Conservation (phyloP, 495 filamentous ascomycete species). For the Wilcoxina mikolae region DNA sequence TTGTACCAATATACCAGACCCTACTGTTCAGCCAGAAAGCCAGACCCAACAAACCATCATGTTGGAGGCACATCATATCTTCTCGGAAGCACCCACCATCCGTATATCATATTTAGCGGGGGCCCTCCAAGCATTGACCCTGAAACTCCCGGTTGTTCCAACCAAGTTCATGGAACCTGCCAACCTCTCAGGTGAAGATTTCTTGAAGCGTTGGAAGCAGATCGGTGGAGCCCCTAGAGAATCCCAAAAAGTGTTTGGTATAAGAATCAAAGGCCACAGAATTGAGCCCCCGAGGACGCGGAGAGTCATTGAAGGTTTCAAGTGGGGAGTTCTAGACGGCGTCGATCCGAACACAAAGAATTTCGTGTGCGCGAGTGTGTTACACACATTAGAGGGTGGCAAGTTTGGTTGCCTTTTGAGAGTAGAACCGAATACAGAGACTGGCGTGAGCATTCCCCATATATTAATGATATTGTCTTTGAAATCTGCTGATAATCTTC, state of each 20-base stretch:
- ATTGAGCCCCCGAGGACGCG: slow-evolving; percentile 35
- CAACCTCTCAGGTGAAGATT: slow-evolving; percentile 68
- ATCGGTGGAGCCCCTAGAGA: slow-evolving; percentile 82
- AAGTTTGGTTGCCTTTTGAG: slow-evolving; percentile 90
- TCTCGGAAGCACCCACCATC: slow-evolving; percentile 75
- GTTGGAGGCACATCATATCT: slow-evolving; percentile 71
- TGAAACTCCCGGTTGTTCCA: slow-evolving; percentile 74
- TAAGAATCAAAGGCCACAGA: slow-evolving; percentile 37
- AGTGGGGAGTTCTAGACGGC: slow-evolving; percentile 69
- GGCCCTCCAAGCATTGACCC: slow-evolving; percentile 78
- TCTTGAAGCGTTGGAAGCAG: slow-evolving; percentile 98
- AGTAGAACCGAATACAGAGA: slow-evolving; percentile 85
- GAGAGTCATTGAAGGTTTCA: slow-evolving; percentile 58
- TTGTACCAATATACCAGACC: slow-evolving; percentile 76
- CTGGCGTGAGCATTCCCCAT: slow-evolving; percentile 46
- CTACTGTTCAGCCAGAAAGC: slow-evolving; percentile 51
- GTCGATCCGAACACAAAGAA: slow-evolving; percentile 88
- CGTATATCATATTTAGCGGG: slow-evolving; percentile 88
- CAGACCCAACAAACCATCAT: slow-evolving; percentile 92
- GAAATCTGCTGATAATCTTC: neutral
- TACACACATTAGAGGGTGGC: slow-evolving; percentile 66
- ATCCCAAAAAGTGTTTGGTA: slow-evolving; percentile 67
- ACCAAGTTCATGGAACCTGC: slow-evolving; percentile 96
- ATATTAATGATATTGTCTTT: neutral
- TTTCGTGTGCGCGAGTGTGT: slow-evolving; percentile 80